Conservation (phyloP, 805 yeast species). For the Pichia cephalocereana region DNA sequence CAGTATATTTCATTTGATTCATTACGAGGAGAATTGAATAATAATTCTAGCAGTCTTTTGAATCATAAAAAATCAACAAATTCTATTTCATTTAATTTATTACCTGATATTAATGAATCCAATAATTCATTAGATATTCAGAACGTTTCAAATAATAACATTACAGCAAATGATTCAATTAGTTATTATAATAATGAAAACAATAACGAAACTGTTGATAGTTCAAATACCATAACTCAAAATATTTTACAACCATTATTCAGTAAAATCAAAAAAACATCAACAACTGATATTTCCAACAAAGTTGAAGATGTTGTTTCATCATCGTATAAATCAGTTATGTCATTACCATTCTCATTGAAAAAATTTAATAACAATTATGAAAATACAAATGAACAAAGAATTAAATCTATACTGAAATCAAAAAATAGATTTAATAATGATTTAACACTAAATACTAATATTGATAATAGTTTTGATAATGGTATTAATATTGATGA, state of each 20-base stretch:
- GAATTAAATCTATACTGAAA: not conserved
- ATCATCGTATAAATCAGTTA: constrained; percentile 5
- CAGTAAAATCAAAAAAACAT: constrained; percentile 9
- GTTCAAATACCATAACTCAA: constrained; percentile 4
- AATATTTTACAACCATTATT: constrained; percentile 18
- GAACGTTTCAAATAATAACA: not conserved
- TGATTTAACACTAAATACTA: not conserved
- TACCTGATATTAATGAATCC: not conserved
- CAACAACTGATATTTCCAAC: not conserved
- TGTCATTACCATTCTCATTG: constrained; percentile 1
- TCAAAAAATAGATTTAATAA: not conserved
- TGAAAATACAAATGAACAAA: not conserved
- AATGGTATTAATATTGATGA: constrained; percentile 12
- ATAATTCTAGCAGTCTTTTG: constrained; percentile 13
- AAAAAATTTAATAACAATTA: not conserved
- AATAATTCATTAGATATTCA: not conserved
- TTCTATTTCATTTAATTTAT: not conserved
- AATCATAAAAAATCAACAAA: not conserved
- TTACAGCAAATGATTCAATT: not conserved
- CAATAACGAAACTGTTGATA: not conserved
- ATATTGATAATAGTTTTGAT: not conserved
- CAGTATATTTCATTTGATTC: constrained; percentile 35
- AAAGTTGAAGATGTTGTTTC: not conserved
- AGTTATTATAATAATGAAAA: not conserved
- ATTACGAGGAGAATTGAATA: constrained; percentile 17